These are phyloP conservation scores for Mytilinidion resinicola DNA, from an alignment of 495 filamentous ascomycete species.

Conservation along the genomic window DNA sequence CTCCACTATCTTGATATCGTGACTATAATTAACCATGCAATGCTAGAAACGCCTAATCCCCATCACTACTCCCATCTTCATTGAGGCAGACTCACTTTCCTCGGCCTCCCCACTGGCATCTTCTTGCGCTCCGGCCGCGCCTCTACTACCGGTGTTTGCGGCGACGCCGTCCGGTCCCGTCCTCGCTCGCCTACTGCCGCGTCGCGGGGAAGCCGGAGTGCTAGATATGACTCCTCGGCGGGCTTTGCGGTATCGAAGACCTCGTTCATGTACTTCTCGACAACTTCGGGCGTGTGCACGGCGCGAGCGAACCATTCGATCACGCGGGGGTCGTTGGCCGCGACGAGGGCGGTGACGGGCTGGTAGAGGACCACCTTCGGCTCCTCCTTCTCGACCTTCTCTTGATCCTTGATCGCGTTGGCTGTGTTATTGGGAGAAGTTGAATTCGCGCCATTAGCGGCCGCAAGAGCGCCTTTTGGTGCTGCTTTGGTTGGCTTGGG, in stretches of 20 bases:
- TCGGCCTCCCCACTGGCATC: background rate
- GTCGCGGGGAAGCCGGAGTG: constrained; percentile 33
- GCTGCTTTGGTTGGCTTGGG: too few species aligned
- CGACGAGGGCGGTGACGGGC: constrained; percentile 75
- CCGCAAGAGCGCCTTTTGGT: too few species aligned
- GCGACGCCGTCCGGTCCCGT: background rate
- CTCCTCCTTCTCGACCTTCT: constrained; percentile 16
- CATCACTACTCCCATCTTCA: too few species aligned
- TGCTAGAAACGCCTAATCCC: too few species aligned
- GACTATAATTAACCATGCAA: too few species aligned
- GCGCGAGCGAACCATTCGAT: constrained; percentile 69
- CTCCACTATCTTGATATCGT: too few species aligned
- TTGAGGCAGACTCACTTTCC: background rate
- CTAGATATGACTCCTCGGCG: constrained; percentile 33
- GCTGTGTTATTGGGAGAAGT: too few species aligned
- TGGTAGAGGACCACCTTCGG: constrained; percentile 74
- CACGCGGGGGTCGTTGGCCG: constrained; percentile 53
- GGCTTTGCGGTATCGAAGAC: constrained; percentile 37
- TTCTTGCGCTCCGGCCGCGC: background rate
- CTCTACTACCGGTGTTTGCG: background rate
- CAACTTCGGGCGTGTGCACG: constrained; percentile 74
- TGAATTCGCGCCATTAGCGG: too few species aligned
- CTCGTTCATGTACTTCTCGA: constrained; percentile 58
- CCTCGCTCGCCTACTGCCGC: constrained; percentile 9
- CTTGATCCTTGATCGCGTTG: too few species aligned